These are phyloP conservation scores for Sedum album DNA, from an alignment of 164 flowering plant species.

Conservation along the genomic window DNA sequence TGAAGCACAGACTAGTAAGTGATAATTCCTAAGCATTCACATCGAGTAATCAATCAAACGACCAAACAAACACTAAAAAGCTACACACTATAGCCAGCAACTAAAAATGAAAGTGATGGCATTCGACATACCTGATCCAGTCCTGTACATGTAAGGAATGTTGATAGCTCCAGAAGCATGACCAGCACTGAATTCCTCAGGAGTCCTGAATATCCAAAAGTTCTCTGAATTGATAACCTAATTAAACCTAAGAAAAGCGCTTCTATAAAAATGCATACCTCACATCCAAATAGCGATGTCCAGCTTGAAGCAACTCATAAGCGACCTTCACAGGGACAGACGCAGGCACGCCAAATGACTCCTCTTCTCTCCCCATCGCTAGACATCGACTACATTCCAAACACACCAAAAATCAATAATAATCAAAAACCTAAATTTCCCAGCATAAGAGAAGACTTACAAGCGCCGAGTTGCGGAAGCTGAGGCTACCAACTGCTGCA, in stretches of 20 bases:
- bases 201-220: conserved; percentile 39
- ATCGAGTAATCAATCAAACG: too few species aligned
- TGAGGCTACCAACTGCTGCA: background rate
- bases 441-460: background rate
- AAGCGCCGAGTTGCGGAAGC: background rate
- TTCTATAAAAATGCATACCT: conserved; percentile 25
- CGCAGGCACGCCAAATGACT: conserved; percentile 35
- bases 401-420: background rate
- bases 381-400: background rate
- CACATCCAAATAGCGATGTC: conserved; percentile 81
- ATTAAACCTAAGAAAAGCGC: background rate
- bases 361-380: conserved; percentile 31
- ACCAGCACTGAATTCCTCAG: conserved; percentile 74
- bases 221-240: background rate
- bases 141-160: conserved; percentile 68
- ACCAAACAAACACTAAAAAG: too few species aligned
- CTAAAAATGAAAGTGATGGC: too few species aligned
- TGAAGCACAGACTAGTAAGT: too few species aligned
- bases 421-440: background rate
- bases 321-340: conserved; percentile 91
- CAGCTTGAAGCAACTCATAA: conserved; percentile 81
- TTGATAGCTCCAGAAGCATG: conserved; percentile 75
- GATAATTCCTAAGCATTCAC: too few species aligned
- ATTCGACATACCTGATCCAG: conserved; percentile 62
- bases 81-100: too few species aligned